These are phyloP conservation scores for Luffa acutangula DNA, from an alignment of 306 rosid genomes.

Conservation along the genomic window DNA sequence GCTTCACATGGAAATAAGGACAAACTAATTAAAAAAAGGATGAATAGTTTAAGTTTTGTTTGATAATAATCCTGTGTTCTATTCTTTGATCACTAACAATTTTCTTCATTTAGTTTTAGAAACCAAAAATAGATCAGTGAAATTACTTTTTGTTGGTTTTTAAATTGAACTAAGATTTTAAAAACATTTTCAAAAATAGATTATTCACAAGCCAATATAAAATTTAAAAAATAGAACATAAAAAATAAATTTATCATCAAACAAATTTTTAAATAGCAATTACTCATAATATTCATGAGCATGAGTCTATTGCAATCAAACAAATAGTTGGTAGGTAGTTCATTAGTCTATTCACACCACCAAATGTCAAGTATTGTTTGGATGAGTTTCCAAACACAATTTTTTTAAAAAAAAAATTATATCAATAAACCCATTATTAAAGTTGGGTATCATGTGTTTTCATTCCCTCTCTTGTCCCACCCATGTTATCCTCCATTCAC, in stretches of 20 bases:
- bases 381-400: not conserved
- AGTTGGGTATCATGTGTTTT: slow-evolving; percentile 4
- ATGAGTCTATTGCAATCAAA: not conserved
- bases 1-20: no score
- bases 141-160: not conserved
- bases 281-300: not conserved
- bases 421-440: not conserved
- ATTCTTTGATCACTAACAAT: not conserved
- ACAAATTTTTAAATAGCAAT: not conserved
- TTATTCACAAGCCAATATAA: not conserved
- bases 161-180: not conserved
- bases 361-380: not conserved
- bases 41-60: not conserved
- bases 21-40: not conserved
- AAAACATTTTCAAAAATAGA: not conserved
- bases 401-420: no score
- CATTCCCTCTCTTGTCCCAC: not conserved
- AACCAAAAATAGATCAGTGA: not conserved
- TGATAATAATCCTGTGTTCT: not conserved
- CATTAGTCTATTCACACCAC: slow-evolving; percentile 10
- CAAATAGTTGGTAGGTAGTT: slow-evolving; percentile 26
- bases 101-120: not conserved
- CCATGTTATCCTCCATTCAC: not conserved
- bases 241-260: not conserved
- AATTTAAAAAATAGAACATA: not conserved